These are phyloP conservation scores for Paraconiothyrium brasiliense DNA, from an alignment of 2,329 filamentous ascomycete species.

Conservation along the genomic window DNA sequence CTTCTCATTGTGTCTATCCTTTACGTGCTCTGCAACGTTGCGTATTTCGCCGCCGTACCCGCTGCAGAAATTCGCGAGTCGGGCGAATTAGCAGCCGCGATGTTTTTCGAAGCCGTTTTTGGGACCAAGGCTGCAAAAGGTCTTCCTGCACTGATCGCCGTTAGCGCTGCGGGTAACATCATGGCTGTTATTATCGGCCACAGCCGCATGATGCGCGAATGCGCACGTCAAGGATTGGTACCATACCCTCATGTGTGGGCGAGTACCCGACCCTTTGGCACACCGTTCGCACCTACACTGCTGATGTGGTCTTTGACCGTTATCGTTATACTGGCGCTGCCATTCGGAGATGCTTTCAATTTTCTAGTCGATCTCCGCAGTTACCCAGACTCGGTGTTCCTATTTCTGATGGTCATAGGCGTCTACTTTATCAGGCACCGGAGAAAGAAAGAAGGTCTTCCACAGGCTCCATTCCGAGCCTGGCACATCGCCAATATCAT, in stretches of 20 bases:
- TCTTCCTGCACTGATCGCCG: conserved; percentile 57
- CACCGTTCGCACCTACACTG: conserved; percentile 67
- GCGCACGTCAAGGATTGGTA: conserved; percentile 39
- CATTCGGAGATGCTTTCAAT: conserved; percentile 71
- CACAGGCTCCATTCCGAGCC: conserved; percentile 30
- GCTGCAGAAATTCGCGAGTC: conserved; percentile 63
- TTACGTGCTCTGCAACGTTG: conserved; percentile 38
- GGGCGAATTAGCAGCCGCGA: conserved; percentile 63
- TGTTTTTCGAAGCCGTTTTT: conserved; percentile 70
- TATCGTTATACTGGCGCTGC: conserved; percentile 53
- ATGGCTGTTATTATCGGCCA: conserved; percentile 42
- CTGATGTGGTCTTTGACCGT: conserved; percentile 39
- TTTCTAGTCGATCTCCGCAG: conserved; percentile 61
- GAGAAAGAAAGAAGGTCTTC: conserved; percentile 37
- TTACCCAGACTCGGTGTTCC: conserved; percentile 38
- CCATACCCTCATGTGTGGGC: conserved; percentile 64
- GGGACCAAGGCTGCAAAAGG: conserved; percentile 63
- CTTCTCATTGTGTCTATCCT: conserved; percentile 59
- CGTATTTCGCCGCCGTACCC: conserved; percentile 39
- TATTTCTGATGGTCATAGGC: conserved; percentile 38
- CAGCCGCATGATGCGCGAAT: conserved; percentile 41
- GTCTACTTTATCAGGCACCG: conserved; percentile 38
- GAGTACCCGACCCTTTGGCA: conserved; percentile 70
- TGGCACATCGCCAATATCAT: conserved; percentile 39
- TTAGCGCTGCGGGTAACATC: conserved; percentile 40